Base-by-base conservation (phyloP, 192 early-diverging fungal genomes). In the Coemansia sp. region DNA sequence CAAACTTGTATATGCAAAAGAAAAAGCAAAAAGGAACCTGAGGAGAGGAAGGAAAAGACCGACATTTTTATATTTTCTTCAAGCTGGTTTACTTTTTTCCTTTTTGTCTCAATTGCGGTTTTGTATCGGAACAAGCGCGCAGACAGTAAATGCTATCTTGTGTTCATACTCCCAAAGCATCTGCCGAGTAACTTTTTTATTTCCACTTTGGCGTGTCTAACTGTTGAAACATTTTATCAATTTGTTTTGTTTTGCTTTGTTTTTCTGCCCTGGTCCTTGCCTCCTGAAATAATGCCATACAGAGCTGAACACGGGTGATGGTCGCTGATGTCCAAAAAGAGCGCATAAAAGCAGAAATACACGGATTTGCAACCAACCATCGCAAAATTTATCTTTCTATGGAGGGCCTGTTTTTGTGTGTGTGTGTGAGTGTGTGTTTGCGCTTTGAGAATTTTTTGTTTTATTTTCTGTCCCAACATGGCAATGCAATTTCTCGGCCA, bases 21-120 rank as follows among this genome's bases (percentile, higher is more conserved):
- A 55, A 36, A 38, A 69, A 63, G 8, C 11, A 42, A 25, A 68
- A 51, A 61, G 56, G 48, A 8, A 18, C 8, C 8, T 50, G 16
- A 56, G 29, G 12, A 18, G 30, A 38, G 36, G 36, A 38, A 38
- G 36, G 36, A 38, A 10, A 38, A 38, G 36, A n/a, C n/a, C n/a
- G n/a, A n/a, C 2, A 61, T 42, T 48, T 62, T 7, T 14, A 33
- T 25, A 10, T 38, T 38, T 38, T 38, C 36, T 6, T 38, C 36
- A 10, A 10, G 7, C 36, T 1, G 11, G 11, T 6, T 38, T 12
- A 38, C 7, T 12, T 38, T 38, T 38, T 38, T 38, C 36, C 22
- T 25, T 25, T 25, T 25, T 25, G 22, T 38, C 36, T 0, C 36
- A 12, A 12, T 38, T 38, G 36, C 36, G 11, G 5, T 38, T 6